phyloP scores from a whole-genome alignment of 768 basidiomycete genomes.

The Collybia sp. region DNA sequence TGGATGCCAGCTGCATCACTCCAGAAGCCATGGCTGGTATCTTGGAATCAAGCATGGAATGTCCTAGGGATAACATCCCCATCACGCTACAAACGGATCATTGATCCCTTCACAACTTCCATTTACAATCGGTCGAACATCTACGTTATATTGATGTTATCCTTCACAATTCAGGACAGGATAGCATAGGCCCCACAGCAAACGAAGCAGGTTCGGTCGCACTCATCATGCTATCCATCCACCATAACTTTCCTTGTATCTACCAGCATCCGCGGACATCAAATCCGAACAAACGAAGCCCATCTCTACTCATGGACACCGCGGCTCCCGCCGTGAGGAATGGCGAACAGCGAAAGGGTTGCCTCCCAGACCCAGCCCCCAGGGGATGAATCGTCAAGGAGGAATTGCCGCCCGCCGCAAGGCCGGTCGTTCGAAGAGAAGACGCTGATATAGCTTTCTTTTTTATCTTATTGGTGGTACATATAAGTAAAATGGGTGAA shows the following conservation, averaged over 20 bases:
- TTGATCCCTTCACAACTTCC: too few relatives aligned
- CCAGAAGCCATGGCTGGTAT: slow-evolving; percentile 40
- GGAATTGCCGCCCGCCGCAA: slow-evolving; percentile 54
- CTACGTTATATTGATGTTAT: too few relatives aligned
- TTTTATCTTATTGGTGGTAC: slow-evolving; percentile 7
- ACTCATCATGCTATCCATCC: background rate
- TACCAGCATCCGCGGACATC: slow-evolving; percentile 48
- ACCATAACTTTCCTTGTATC: slow-evolving; percentile 9
- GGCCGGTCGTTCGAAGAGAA: slow-evolving; percentile 65
- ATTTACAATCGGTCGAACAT: too few relatives aligned
- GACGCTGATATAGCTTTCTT: slow-evolving; percentile 41
- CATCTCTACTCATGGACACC: slow-evolving; percentile 81
- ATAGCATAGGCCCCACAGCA: slow-evolving; percentile 9
- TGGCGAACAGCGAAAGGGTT: slow-evolving; percentile 84
- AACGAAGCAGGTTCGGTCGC: slow-evolving; percentile 27
- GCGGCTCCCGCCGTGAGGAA: slow-evolving; percentile 70
- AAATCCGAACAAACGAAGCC: slow-evolving; percentile 34
- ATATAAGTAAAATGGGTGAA: background rate
- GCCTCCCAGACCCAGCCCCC: slow-evolving; percentile 40
- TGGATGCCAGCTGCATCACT: slow-evolving; percentile 56
- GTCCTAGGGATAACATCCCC: background rate
- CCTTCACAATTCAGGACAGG: too few relatives aligned
- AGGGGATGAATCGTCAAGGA: slow-evolving; percentile 67
- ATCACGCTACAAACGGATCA: too few relatives aligned
- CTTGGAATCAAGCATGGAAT: slow-evolving; percentile 7